Evolutionary conservation across 768 basidiomycete genomes (phyloP).

Genomic region (Mycena metata): DNA sequence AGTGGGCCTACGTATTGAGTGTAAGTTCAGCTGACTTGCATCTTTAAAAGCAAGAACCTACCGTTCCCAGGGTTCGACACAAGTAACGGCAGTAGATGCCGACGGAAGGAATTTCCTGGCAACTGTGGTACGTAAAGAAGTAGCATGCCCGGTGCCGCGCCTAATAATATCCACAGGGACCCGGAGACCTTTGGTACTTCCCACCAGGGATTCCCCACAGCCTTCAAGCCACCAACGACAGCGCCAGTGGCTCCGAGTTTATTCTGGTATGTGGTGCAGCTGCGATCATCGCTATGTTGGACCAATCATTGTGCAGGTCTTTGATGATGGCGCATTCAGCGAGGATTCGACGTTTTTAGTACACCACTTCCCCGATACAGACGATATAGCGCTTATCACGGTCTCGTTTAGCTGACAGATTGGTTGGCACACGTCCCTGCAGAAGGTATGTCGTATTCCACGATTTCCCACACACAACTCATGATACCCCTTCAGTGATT

Average conservation of each 20-base stretch:
- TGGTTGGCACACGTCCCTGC: conserved; percentile 69
- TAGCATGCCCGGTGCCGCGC: neutral
- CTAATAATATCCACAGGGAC: conserved; percentile 44
- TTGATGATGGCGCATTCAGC: conserved; percentile 64
- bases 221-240: conserved; percentile 63
- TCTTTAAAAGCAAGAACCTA: neutral
- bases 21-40: conserved; percentile 8
- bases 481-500: conserved; percentile 49
- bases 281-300: neutral
- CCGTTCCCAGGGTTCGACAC: conserved; percentile 56
- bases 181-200: conserved; percentile 71
- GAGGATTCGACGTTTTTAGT: conserved; percentile 69
- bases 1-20: conserved; percentile 67
- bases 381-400: neutral
- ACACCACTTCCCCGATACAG: neutral
- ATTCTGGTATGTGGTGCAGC: conserved; percentile 52
- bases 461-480: neutral
- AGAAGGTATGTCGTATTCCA: conserved; percentile 48
- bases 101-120: conserved; percentile 64
- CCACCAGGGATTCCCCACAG: conserved; percentile 69
- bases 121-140: conserved; percentile 58
- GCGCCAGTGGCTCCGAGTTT: conserved; percentile 64
- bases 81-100: conserved; percentile 62
- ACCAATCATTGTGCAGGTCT: conserved; percentile 52
- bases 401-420: conserved; percentile 60